Evolutionary conservation across 495 filamentous ascomycete species (phyloP).

Genomic region (Acidiella bohemica): DNA sequence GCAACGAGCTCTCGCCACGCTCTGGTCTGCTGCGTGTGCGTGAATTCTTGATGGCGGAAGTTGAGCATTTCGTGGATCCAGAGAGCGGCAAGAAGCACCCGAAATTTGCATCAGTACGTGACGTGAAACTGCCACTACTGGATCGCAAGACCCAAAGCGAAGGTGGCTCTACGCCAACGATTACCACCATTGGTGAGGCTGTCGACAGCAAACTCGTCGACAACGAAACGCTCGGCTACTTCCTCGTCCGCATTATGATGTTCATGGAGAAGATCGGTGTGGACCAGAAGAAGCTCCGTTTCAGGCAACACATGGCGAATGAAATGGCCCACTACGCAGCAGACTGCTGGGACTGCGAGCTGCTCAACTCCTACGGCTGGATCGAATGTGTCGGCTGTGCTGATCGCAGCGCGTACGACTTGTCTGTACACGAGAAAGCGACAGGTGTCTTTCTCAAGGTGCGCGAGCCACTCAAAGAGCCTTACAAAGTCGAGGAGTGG

Average conservation of each 20-base stretch:
- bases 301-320: slow-evolving; percentile 73
- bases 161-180: slow-evolving; percentile 48
- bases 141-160: slow-evolving; percentile 58
- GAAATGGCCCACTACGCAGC: slow-evolving; percentile 77
- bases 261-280: slow-evolving; percentile 61
- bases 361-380: slow-evolving; percentile 69
- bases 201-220: slow-evolving; percentile 56
- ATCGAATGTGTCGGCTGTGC: slow-evolving; percentile 79
- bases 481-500: slow-evolving; percentile 57
- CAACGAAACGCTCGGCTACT: slow-evolving; percentile 82
- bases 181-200: slow-evolving; percentile 54
- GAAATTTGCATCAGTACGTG: slow-evolving; percentile 52
- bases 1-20: slow-evolving; percentile 60
- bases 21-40: slow-evolving; percentile 53
- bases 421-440: slow-evolving; percentile 66
- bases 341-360: slow-evolving; percentile 77
- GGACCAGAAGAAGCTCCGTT: slow-evolving; percentile 58
- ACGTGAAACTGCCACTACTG: slow-evolving; percentile 53
- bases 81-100: slow-evolving; percentile 57
- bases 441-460: slow-evolving; percentile 66
- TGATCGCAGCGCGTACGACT: slow-evolving; percentile 67
- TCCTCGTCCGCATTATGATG: slow-evolving; percentile 61
- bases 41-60: slow-evolving; percentile 67
- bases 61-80: slow-evolving; percentile 71
- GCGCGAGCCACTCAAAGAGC: slow-evolving; percentile 51